phyloP scores from a whole-genome alignment of 176 grass and related monocot genomes.

The Areca catechu region DNA sequence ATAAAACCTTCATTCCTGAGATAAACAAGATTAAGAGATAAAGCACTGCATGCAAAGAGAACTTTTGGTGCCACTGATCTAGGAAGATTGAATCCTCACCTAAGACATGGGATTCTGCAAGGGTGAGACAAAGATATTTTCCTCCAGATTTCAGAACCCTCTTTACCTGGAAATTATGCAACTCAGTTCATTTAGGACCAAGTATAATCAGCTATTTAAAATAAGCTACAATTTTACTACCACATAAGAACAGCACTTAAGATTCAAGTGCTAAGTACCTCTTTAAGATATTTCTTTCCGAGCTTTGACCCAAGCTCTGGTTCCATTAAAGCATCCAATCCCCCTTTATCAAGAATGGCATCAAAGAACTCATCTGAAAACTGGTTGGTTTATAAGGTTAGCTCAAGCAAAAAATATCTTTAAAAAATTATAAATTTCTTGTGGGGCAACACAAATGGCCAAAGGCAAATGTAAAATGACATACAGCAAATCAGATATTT shows the following conservation, averaged over 20 bases:
- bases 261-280: slow-evolving; percentile 32
- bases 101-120: slow-evolving; percentile 96
- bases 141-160: slow-evolving; percentile 79
- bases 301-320: slow-evolving; percentile 64
- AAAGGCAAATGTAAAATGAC: too few species aligned
- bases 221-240: too few species aligned
- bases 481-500: too few species aligned
- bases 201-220: too few species aligned
- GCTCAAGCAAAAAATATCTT: background rate
- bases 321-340: slow-evolving; percentile 97
- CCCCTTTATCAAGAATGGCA: slow-evolving; percentile 89
- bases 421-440: too few species aligned
- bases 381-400: slow-evolving; percentile 32
- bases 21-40: too few species aligned
- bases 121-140: slow-evolving; percentile 79
- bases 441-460: too few species aligned
- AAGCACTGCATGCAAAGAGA: too few species aligned
- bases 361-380: slow-evolving; percentile 81
- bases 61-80: background rate
- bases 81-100: slow-evolving; percentile 27
- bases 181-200: background rate
- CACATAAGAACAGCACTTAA: slow-evolving; percentile 4
- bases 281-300: slow-evolving; percentile 81
- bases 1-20: too few species aligned
- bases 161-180: slow-evolving; percentile 41